Evolutionary conservation across 441 rosid species (phyloP), one percentile per base, ranked within the genome.

Genomic region (Jatropha podagrica): DNA sequence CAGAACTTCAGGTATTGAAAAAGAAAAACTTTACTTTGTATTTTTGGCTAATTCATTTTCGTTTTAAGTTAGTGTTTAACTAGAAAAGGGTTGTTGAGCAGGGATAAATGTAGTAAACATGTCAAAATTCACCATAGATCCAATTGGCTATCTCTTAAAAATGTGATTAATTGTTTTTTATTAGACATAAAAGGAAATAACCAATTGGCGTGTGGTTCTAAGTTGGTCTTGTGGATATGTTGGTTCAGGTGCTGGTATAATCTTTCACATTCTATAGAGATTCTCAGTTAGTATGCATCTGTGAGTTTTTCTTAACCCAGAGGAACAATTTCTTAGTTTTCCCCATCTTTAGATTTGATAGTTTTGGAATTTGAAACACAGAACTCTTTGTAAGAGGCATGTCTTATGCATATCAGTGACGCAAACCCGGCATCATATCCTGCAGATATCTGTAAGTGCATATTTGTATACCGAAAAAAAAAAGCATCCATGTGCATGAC

Each of bases 1-100:
- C 88, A 26, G 97, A 94, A 75, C 97, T 91, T 77, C 96, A 92
- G 98, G 99, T 96, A 84, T 74, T 74, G 51, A 70, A 37, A 38
- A 54, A 20, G 48, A 17, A 15, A 15, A 44, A 58, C 8, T 38
- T 61, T 61, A 10, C 68, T 48, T 27, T 65, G 1, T 11, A 13
- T 44, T n/a, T 73, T 17, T n/a, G 20, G 46, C 14, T 69, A 26
- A n/a, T 54, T 37, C 41, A 40, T 69, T 63, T 3, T 73, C 51
- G 38, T 27, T 10, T 65, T 7, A 5, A 7, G 38, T 2, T 40
- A 41, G 44, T 62, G 18, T 49, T n/a, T 41, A 51, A 4, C 38
- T 40, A 12, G n/a, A 52, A 64, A 40, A 52, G 38, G 60, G 41
- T 49, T 26, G 37, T 49, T 26, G 37, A 73, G 13, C 7, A 76